These are phyloP conservation scores for Guadua angustifolia DNA, from an alignment of 176 grass and related monocot genomes.

Conservation along the genomic window DNA sequence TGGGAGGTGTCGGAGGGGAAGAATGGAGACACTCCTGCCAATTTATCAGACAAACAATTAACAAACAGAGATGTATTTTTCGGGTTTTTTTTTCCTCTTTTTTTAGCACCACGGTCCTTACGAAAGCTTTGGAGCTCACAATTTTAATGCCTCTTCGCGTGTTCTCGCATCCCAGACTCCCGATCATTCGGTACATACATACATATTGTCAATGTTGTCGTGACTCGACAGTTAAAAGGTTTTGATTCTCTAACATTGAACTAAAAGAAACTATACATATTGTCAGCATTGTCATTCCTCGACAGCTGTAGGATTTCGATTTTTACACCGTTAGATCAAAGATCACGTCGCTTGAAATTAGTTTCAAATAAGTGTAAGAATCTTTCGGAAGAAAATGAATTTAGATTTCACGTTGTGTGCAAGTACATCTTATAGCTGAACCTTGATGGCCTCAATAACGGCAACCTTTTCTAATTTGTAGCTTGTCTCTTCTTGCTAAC, in stretches of 20 bases:
- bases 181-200: too few relatives aligned
- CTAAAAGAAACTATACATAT: neutral
- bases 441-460: accelerated
- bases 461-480: neutral
- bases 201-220: too few relatives aligned
- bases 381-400: neutral
- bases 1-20: slow-evolving; percentile 25
- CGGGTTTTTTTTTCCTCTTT: too few relatives aligned
- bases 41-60: slow-evolving; percentile 32
- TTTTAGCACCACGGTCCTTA: neutral
- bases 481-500: neutral
- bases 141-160: too few relatives aligned
- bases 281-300: accelerated
- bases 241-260: neutral
- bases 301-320: neutral
- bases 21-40: neutral
- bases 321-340: neutral
- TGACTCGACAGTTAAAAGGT: neutral
- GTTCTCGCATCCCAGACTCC: too few relatives aligned
- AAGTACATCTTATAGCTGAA: neutral
- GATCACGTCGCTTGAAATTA: accelerated
- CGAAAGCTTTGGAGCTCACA: neutral
- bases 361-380: neutral
- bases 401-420: neutral
- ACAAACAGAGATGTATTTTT: neutral